A percentile compares a stretch with the other conserved stretches of the same genome.
Evolutionary conservation across 2,329 filamentous ascomycete genomes (phyloP).

Genomic region (Neopestalotiopsis rosae): DNA sequence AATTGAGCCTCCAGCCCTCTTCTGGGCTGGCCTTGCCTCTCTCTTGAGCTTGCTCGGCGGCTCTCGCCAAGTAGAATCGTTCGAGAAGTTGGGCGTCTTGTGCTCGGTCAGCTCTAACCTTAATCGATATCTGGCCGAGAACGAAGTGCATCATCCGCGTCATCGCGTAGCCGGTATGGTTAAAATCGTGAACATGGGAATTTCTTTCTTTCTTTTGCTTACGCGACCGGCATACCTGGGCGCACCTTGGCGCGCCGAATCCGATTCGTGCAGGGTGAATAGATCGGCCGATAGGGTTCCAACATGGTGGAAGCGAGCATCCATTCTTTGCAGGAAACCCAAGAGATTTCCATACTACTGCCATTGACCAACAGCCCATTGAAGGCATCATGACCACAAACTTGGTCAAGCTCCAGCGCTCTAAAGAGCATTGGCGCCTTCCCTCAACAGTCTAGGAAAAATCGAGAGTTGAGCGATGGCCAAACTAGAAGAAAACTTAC

Average conservation of each 20-base stretch:
- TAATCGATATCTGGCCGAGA: neutral
- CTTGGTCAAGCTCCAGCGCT: neutral
- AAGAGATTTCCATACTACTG: neutral
- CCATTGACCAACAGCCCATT: neutral
- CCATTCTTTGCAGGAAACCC: too few relatives aligned
- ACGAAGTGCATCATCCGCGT: neutral
- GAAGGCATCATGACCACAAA: neutral
- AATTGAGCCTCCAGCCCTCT: neutral
- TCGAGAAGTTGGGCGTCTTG: constrained; percentile 6
- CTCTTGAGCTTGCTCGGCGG: neutral
- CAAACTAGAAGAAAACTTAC: neutral
- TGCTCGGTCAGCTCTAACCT: constrained; percentile 2
- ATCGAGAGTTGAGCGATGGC: neutral
- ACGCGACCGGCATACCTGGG: neutral
- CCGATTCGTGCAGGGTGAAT: neutral
- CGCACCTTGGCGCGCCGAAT: neutral
- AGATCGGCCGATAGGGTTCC: neutral
- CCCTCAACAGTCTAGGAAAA: neutral
- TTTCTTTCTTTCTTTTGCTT: neutral
- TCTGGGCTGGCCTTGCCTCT: neutral
- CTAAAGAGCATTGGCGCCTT: neutral
- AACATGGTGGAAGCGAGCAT: too few relatives aligned
- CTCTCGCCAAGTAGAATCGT: neutral
- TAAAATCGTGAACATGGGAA: neutral
- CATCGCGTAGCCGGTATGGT: neutral